Evolutionary conservation across 1,284 basidiomycete genomes (phyloP).

Genomic region (Puccinia hordei): DNA sequence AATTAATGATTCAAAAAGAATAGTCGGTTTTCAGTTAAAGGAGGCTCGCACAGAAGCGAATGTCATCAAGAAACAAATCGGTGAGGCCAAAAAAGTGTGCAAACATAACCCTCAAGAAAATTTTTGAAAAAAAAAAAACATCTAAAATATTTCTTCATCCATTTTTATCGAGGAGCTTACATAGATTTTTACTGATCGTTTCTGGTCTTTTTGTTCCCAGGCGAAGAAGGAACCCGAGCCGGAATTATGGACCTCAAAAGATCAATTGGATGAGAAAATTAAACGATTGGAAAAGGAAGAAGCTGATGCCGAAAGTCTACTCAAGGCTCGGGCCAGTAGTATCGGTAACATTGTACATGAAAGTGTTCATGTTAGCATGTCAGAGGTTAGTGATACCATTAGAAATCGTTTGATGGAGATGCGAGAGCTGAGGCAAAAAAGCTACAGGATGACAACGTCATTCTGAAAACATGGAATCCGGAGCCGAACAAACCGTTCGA

Average conservation of each 20-base stretch:
- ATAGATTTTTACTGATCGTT: neutral
- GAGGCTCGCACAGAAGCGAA: conserved; percentile 38
- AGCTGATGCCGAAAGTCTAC: conserved; percentile 72
- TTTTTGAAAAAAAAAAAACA: neutral
- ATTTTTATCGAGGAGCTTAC: neutral
- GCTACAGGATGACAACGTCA: conserved; percentile 81
- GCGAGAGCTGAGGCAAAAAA: neutral
- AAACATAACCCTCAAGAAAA: neutral
- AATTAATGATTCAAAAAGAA: neutral
- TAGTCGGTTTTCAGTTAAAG: conserved; percentile 38
- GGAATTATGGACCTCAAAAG: conserved; percentile 35
- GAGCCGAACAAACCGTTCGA: conserved; percentile 65
- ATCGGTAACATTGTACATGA: conserved; percentile 93
- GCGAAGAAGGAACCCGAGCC: conserved; percentile 38
- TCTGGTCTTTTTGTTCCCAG: neutral
- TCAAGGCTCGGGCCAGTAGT: conserved; percentile 76
- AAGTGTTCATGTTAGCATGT: conserved; percentile 78
- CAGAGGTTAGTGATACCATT: conserved; percentile 68
- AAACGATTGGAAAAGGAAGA: conserved; percentile 29
- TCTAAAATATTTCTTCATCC: neutral
- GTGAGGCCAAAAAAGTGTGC: conserved; percentile 50
- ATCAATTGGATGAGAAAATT: conserved; percentile 35
- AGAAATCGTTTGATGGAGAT: conserved; percentile 30
- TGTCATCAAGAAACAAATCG: conserved; percentile 50
- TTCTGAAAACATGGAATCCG: conserved; percentile 82